Evolutionary conservation across 164 flowering plant species (phyloP).

Genomic region (Taxillus chinensis): DNA sequence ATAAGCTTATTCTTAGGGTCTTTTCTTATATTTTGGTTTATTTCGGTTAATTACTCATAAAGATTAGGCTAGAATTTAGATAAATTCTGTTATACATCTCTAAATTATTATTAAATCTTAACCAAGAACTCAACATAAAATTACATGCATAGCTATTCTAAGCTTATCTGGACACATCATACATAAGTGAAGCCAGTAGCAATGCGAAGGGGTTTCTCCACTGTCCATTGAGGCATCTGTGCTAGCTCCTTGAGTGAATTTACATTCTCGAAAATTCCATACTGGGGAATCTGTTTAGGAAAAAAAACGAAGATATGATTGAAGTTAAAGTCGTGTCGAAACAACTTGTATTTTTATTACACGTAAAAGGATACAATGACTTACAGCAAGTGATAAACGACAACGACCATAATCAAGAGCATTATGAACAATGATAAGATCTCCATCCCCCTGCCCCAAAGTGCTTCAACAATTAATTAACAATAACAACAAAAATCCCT

Average conservation of each 20-base stretch:
- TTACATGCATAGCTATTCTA: too few relatives aligned
- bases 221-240: constrained; percentile 98
- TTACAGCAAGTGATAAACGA: constrained; percentile 79
- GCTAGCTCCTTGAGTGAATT: constrained; percentile 75
- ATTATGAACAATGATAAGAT: constrained; percentile 82
- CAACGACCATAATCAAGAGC: constrained; percentile 89
- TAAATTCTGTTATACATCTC: too few relatives aligned
- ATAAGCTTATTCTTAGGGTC: too few relatives aligned
- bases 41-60: too few relatives aligned
- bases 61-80: too few relatives aligned
- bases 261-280: constrained; percentile 92
- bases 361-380: constrained; percentile 10
- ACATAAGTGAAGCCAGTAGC: constrained; percentile 91
- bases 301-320: constrained; percentile 5
- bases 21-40: too few relatives aligned
- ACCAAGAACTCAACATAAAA: too few relatives aligned
- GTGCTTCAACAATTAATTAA: not conserved
- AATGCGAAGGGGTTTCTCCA: constrained; percentile 80
- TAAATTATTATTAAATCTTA: too few relatives aligned
- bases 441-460: constrained; percentile 55
- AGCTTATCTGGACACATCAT: constrained; percentile 10
- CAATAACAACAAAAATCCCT: not conserved
- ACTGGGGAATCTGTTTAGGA: constrained; percentile 64
- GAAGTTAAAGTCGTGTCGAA: not conserved
- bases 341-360: not conserved